Evolutionary conservation across 805 yeast species (phyloP).

Genomic region (Barnettozyma populi): DNA sequence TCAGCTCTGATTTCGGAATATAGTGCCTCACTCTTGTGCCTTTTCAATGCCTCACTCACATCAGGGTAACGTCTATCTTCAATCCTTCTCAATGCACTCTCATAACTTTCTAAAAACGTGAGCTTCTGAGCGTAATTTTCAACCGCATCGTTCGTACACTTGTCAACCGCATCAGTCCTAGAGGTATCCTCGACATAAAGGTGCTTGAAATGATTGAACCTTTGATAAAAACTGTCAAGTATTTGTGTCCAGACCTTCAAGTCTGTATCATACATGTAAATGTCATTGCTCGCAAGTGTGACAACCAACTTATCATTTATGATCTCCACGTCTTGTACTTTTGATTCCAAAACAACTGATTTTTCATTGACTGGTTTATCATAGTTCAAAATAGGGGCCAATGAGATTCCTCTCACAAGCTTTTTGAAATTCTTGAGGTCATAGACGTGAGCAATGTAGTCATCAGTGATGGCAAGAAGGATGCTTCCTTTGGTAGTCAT

Average conservation of each 20-base stretch:
- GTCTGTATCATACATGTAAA: slow-evolving; percentile 37
- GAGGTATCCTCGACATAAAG: slow-evolving; percentile 15
- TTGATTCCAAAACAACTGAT: slow-evolving; percentile 18
- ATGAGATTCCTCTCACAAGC: slow-evolving; percentile 38
- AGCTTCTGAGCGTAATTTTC: slow-evolving; percentile 11
- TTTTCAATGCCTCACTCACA: slow-evolving; percentile 1
- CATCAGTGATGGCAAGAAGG: slow-evolving; percentile 42
- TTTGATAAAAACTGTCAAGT: slow-evolving; percentile 30
- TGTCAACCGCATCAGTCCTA: not conserved
- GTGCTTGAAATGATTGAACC: slow-evolving; percentile 12
- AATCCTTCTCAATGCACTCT: slow-evolving; percentile 7
- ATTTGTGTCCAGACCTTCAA: slow-evolving; percentile 43
- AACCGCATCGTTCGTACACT: not conserved
- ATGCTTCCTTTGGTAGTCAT: slow-evolving; percentile 30
- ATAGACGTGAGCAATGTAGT: slow-evolving; percentile 50
- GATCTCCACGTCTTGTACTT: slow-evolving; percentile 30
- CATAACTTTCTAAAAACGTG: slow-evolving; percentile 18
- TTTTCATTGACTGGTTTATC: slow-evolving; percentile 20
- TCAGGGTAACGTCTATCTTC: slow-evolving; percentile 1
- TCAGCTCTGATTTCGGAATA: slow-evolving; percentile 6
- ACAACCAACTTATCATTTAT: slow-evolving; percentile 37
- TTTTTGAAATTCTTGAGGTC: slow-evolving; percentile 32
- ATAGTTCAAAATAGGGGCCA: slow-evolving; percentile 49
- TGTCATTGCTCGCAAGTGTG: slow-evolving; percentile 32
- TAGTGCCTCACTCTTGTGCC: slow-evolving; percentile 1